These are phyloP conservation scores for Fusarium pininemorale DNA, from an alignment of 2,329 filamentous ascomycete genomes.

Conservation along the genomic window DNA sequence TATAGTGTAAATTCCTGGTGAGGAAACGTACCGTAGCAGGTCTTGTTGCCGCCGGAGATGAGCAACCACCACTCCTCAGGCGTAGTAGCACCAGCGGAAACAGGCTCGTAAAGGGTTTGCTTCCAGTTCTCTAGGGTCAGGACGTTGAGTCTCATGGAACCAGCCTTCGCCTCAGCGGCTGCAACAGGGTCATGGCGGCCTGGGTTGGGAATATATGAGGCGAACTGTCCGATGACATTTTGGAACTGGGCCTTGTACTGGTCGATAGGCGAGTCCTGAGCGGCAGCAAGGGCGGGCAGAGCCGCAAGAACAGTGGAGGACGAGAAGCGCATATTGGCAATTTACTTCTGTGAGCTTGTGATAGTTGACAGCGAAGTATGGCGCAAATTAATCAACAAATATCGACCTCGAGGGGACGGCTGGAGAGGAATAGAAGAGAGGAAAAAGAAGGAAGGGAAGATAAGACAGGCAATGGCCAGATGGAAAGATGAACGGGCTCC, in stretches of 20 bases:
- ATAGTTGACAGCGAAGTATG: not conserved
- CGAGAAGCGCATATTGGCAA: constrained; percentile 66
- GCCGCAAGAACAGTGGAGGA: constrained; percentile 59
- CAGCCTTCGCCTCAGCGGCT: constrained; percentile 53
- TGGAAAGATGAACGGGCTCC: constrained; percentile 26
- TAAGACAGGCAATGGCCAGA: constrained; percentile 19
- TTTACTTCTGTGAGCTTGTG: not conserved
- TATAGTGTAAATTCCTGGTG: not conserved
- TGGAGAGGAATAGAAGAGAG: constrained; percentile 11
- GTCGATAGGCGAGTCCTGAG: constrained; percentile 61
- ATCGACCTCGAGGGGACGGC: constrained; percentile 2
- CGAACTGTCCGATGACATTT: constrained; percentile 69
- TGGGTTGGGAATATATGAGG: constrained; percentile 61
- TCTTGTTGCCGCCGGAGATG: constrained; percentile 79
- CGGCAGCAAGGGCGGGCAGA: constrained; percentile 64
- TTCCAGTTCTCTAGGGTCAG: constrained; percentile 78
- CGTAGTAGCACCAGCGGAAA: constrained; percentile 65
- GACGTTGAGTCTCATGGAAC: constrained; percentile 55
- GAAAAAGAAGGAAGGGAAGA: constrained; percentile 18
- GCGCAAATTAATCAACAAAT: constrained; percentile 3
- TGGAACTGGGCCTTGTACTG: constrained; percentile 72
- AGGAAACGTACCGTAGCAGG: constrained; percentile 69
- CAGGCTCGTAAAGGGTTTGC: constrained; percentile 69
- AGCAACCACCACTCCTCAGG: constrained; percentile 82
- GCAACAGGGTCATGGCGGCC: constrained; percentile 53